A percentile compares a stretch with the other conserved stretches of the same genome.
phyloP scores from a whole-genome alignment of 2,329 filamentous ascomycete genomes.

The Arthroderma uncinatum region DNA sequence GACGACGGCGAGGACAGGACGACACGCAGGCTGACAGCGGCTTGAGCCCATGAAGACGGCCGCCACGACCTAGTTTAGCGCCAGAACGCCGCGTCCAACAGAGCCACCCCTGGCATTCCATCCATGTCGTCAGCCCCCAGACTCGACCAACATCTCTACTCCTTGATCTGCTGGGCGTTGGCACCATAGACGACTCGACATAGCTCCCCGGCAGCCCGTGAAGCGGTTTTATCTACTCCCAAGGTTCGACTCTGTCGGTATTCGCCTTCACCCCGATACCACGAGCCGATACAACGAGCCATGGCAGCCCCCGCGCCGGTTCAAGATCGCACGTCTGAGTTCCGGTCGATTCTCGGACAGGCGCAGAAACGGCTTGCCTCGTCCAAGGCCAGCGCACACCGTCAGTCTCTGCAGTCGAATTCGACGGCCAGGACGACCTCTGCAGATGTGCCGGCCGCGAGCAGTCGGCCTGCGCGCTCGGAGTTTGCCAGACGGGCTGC shows the following conservation, averaged over 20 bases:
- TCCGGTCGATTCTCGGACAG: slow-evolving; percentile 78
- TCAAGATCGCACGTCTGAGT: slow-evolving; percentile 93
- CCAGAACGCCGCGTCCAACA: too few species aligned
- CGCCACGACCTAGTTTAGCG: too few species aligned
- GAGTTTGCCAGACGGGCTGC: slow-evolving; percentile 89
- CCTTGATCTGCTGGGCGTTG: too few species aligned
- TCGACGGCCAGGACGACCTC: slow-evolving; percentile 29
- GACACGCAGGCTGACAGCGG: too few species aligned
- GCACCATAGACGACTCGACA: background rate
- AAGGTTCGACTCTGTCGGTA: too few species aligned
- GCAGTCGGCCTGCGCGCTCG: slow-evolving; percentile 46
- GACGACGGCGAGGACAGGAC: background rate
- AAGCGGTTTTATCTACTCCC: too few species aligned
- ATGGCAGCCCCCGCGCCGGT: slow-evolving; percentile 57
- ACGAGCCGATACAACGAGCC: too few species aligned
- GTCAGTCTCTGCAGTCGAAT: slow-evolving; percentile 66
- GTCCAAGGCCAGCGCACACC: slow-evolving; percentile 65
- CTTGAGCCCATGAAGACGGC: too few species aligned
- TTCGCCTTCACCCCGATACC: too few species aligned
- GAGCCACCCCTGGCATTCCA: background rate
- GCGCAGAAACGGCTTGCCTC: slow-evolving; percentile 69
- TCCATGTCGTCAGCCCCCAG: background rate
- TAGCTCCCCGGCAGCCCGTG: too few species aligned
- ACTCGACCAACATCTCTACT: background rate
- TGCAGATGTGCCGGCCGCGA: background rate